These are phyloP conservation scores for Camelina hispida DNA, from an alignment of 345 rosid genomes.

Conservation along the genomic window DNA sequence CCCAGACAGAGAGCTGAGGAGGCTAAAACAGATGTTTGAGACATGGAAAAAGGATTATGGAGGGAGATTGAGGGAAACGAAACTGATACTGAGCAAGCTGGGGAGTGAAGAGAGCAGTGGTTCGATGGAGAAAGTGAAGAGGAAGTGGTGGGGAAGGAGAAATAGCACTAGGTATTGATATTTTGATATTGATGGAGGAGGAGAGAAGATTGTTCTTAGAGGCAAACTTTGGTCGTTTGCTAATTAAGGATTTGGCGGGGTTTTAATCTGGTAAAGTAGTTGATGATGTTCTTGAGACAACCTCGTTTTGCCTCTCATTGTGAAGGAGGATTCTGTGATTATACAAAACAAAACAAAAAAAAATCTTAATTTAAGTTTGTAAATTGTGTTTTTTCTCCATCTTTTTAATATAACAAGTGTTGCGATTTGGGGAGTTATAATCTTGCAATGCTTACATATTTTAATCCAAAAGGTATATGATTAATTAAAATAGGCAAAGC, in stretches of 20 bases:
- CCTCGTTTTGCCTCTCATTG: slow-evolving; percentile 16
- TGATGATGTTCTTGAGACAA: slow-evolving; percentile 21
- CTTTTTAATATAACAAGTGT: background rate
- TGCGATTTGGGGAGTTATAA: background rate
- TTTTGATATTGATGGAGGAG: slow-evolving; percentile 30
- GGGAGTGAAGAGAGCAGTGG: slow-evolving; percentile 80
- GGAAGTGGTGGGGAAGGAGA: slow-evolving; percentile 98
- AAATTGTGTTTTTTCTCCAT: background rate
- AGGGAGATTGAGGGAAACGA: slow-evolving; percentile 79
- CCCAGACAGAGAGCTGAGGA: slow-evolving; percentile 83
- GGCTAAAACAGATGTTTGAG: slow-evolving; percentile 96
- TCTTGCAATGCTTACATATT: background rate
- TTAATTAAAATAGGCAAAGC: slow-evolving; percentile 1
- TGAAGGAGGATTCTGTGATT: slow-evolving; percentile 1
- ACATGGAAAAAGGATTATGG: slow-evolving; percentile 98
- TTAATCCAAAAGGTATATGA: background rate
- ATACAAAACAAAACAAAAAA: slow-evolving; percentile 8
- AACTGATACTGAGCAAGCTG: slow-evolving; percentile 80
- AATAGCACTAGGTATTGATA: slow-evolving; percentile 71
- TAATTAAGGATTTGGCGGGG: slow-evolving; percentile 31
- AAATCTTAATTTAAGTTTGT: slow-evolving; percentile 30
- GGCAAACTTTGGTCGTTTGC: slow-evolving; percentile 45
- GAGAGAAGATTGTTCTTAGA: slow-evolving; percentile 28
- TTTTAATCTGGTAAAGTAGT: slow-evolving; percentile 22
- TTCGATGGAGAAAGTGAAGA: slow-evolving; percentile 68